Evolutionary conservation across 176 grass and related monocot genomes (phyloP), one percentile per base, ranked within the genome.

Genomic region (Carex pumila): DNA sequence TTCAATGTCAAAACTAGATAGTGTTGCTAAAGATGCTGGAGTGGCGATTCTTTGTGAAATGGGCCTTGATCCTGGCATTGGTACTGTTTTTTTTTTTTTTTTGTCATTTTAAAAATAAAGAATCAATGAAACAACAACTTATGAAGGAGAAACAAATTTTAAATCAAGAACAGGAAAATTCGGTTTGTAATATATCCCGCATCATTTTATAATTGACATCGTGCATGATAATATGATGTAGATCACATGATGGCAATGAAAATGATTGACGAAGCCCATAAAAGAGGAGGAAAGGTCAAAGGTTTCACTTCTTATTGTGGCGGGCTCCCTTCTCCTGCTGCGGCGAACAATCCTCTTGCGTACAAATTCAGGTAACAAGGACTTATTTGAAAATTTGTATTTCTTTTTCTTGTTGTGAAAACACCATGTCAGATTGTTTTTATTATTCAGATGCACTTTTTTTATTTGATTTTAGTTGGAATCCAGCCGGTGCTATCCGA

Each of bases 61-160:
- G 92, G 95, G 95, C 79, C 95, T 98, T 69, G 95, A 98, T 93
- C 95, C 95, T 86, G 95, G 95, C 79, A 94, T 98, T 88, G 95
- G 95, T 98, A 87, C 60, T 84, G 49, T 13, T 25, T 25, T 29
- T 66, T 82, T 13, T 82, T 13, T 29, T 66, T 82, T 65, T 47
- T 18, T 81, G n/a, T 81, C 3, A 66, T 66, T 64, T 76, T 29
- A 76, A 45, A 71, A 3, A 52, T 7, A 63, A 81, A 61, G 1
- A 57, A 59, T 43, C 5, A 21, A 29, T 18, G 37, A 37, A 17
- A 80, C 11, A 80, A 36, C 25, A 80, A 55, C 45, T 79, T 57
- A 57, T 56, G 11, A 58, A 79, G 53, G 12, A 54, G 47, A 58
- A 58, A 53, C 45, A 53, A 15, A 30, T 54, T 53, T 60, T 6